Evolutionary conservation across 2,329 filamentous ascomycete species (phyloP).

Genomic region (Neobulgaria alba): DNA sequence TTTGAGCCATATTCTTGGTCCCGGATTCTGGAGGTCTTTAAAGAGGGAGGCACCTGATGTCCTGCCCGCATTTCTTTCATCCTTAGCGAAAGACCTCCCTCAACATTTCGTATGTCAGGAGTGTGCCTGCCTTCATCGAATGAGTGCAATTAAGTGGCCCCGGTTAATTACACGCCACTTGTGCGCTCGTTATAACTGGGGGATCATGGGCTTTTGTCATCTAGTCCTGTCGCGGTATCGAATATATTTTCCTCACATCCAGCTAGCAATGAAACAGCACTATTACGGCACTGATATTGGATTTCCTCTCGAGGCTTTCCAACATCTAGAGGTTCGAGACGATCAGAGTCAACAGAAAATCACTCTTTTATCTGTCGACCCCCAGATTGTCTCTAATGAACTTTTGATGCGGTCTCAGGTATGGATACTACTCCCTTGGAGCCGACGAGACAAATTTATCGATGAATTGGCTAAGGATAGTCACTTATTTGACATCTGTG

Average conservation of each 20-base stretch:
- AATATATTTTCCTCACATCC: constrained; percentile 14
- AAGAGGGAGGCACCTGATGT: constrained; percentile 3
- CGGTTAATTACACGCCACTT: background rate
- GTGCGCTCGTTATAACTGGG: constrained; percentile 2
- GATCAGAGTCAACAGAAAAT: constrained; percentile 3
- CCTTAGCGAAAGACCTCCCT: constrained; percentile 10
- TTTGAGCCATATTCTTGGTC: constrained; percentile 9
- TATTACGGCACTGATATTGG: constrained; percentile 7
- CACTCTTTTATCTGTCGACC: constrained; percentile 13
- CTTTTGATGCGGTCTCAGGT: constrained; percentile 15
- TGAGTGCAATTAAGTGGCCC: constrained; percentile 9
- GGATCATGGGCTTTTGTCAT: constrained; percentile 3
- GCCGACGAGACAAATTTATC: constrained; percentile 6
- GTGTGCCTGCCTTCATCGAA: constrained; percentile 10
- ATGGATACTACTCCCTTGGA: constrained; percentile 13
- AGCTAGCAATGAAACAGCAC: constrained; percentile 13
- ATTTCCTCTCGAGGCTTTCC: constrained; percentile 13
- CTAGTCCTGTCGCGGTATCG: constrained; percentile 5
- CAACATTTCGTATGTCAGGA: constrained; percentile 10
- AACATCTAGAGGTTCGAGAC: constrained; percentile 8
- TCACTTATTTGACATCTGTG: constrained; percentile 3
- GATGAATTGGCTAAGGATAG: background rate
- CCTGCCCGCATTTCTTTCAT: constrained; percentile 8
- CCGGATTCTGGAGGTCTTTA: constrained; percentile 7
- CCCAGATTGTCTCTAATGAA: constrained; percentile 13